These are phyloP conservation scores for Scheffersomyces amazonensis DNA, from an alignment of 805 yeast genomes.

Conservation along the genomic window DNA sequence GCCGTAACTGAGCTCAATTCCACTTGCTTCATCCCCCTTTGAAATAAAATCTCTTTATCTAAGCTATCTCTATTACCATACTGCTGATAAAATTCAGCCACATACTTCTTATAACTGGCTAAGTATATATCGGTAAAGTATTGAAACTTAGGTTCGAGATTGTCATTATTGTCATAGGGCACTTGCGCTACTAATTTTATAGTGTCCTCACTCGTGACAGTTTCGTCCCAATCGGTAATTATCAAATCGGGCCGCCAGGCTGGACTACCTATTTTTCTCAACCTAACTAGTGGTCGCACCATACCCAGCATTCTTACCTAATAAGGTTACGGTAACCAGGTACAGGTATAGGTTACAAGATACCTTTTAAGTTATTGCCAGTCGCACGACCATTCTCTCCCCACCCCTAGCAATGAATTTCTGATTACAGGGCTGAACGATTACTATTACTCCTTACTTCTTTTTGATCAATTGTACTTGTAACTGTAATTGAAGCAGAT, in stretches of 20 bases:
- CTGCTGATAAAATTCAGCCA: slow-evolving; percentile 12
- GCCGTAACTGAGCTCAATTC: slow-evolving; percentile 50
- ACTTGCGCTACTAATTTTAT: slow-evolving; percentile 48
- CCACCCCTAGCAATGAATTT: too few relatives aligned
- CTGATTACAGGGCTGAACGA: too few relatives aligned
- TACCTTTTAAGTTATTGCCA: not conserved
- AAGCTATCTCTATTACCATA: slow-evolving; percentile 26
- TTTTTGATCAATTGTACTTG: too few relatives aligned
- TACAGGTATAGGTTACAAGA: not conserved
- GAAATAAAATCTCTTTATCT: slow-evolving; percentile 44
- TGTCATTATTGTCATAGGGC: slow-evolving; percentile 38
- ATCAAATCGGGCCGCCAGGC: slow-evolving; percentile 19
- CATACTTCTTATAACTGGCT: slow-evolving; percentile 28
- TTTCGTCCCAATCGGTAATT: slow-evolving; percentile 67
- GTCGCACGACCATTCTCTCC: not conserved
- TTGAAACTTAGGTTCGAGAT: slow-evolving; percentile 34
- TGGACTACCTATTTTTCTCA: not conserved
- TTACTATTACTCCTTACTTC: too few relatives aligned
- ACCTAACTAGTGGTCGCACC: not conserved
- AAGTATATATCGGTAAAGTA: slow-evolving; percentile 45
- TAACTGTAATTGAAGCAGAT: too few relatives aligned
- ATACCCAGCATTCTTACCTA: too few relatives aligned
- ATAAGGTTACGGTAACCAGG: not conserved
- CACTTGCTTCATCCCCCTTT: slow-evolving; percentile 39
- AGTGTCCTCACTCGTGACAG: slow-evolving; percentile 56